phyloP scores from a whole-genome alignment of 495 filamentous ascomycete genomes.

The Penicillium parvum region DNA sequence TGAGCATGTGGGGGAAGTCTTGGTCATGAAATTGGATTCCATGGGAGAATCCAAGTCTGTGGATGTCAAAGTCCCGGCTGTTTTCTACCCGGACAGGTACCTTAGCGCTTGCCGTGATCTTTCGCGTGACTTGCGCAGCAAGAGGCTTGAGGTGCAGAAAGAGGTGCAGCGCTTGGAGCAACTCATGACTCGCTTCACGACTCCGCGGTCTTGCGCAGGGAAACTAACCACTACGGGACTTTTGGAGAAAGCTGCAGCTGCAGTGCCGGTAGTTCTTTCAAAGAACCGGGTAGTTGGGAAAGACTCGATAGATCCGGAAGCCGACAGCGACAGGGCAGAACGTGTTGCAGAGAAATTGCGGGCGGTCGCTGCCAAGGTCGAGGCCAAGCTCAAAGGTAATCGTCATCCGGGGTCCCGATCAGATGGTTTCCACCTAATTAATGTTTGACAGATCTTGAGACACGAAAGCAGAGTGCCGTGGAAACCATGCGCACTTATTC shows the following conservation, averaged over 20 bases:
- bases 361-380: conserved; percentile 39
- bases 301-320: conserved; percentile 16
- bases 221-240: conserved; percentile 28
- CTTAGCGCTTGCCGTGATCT: conserved; percentile 52
- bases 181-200: conserved; percentile 30
- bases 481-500: conserved; percentile 45
- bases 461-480: conserved; percentile 45
- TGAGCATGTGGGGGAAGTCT: conserved; percentile 59
- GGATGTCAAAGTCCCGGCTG: conserved; percentile 62
- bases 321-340: conserved; percentile 22
- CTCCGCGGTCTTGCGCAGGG: conserved; percentile 16
- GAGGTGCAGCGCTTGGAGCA: conserved; percentile 40
- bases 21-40: conserved; percentile 56
- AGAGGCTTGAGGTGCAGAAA: conserved; percentile 33
- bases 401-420: neutral
- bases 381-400: conserved; percentile 48
- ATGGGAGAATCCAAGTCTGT: conserved; percentile 43
- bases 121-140: conserved; percentile 45
- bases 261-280: conserved; percentile 22
- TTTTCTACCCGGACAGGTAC: conserved; percentile 79
- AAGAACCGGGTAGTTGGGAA: conserved; percentile 13
- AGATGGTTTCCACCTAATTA: conserved; percentile 10
- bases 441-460: conserved; percentile 44
- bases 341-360: conserved; percentile 35
- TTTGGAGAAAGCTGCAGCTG: conserved; percentile 34